Percentiles rank a stretch among this genome's conserved stretches.
phyloP scores from a whole-genome alignment of 768 basidiomycete species.

The Termitomyces sp. region DNA sequence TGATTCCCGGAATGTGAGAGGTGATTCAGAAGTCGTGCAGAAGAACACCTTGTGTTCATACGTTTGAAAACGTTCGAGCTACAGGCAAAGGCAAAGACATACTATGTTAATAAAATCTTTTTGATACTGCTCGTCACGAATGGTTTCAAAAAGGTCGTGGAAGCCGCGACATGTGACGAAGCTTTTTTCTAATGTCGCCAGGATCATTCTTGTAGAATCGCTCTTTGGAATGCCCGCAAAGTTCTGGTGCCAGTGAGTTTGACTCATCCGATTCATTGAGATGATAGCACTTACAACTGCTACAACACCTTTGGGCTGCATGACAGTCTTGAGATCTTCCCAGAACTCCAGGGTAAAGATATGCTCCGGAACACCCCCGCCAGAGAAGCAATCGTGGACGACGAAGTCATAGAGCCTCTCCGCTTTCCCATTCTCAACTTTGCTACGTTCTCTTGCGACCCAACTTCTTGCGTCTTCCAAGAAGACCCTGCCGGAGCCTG shows the following conservation, averaged over 20 bases:
- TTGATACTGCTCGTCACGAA: constrained; percentile 44
- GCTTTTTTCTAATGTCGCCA: constrained; percentile 64
- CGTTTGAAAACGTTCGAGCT: background rate
- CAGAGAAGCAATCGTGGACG: constrained; percentile 92
- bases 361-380: constrained; percentile 85
- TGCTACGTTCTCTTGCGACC: constrained; percentile 44
- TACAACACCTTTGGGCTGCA: constrained; percentile 71
- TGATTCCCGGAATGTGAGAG: constrained; percentile 58
- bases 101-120: constrained; percentile 75
- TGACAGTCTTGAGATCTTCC: constrained; percentile 58
- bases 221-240: constrained; percentile 74
- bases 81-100: constrained; percentile 17
- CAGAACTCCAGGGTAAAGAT: constrained; percentile 87
- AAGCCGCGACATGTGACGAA: constrained; percentile 83
- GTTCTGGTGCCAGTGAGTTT: constrained; percentile 48
- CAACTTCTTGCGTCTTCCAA: constrained; percentile 76
- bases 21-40: constrained; percentile 57
- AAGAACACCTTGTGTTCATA: constrained; percentile 64
- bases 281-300: constrained; percentile 59
- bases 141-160: constrained; percentile 56
- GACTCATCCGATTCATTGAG: background rate
- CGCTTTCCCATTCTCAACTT: constrained; percentile 24
- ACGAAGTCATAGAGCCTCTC: constrained; percentile 60
- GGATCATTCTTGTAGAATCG: constrained; percentile 59
- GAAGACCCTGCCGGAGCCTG: constrained; percentile 56